A percentile compares a stretch with the other conserved stretches of the same genome.
Evolutionary conservation across 2,329 filamentous ascomycete species (phyloP).

Genomic region (Tolypocladium ophioglossoides): DNA sequence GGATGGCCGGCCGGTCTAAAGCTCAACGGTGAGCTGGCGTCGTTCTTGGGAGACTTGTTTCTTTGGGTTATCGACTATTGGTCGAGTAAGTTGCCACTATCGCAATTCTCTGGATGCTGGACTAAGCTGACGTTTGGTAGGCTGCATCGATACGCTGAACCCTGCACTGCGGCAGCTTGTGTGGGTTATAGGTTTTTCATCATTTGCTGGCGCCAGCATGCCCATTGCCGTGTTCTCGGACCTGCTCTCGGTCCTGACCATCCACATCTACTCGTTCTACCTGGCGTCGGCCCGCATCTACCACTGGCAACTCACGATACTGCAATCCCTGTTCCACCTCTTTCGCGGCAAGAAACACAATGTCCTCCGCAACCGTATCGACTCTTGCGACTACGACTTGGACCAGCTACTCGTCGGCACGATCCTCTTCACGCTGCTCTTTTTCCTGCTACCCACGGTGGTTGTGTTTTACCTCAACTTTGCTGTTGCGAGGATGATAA

Average conservation of each 20-base stretch:
- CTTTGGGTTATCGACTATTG: constrained; percentile 98
- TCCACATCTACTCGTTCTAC: constrained; percentile 98
- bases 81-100: constrained; percentile 50
- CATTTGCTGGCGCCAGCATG: constrained; percentile 93
- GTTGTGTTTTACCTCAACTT: constrained; percentile 97
- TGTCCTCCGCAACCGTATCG: constrained; percentile 90
- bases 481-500: constrained; percentile 85
- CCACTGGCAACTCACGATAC: constrained; percentile 96
- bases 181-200: constrained; percentile 86
- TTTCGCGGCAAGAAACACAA: constrained; percentile 98
- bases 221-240: constrained; percentile 94
- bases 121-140: constrained; percentile 28
- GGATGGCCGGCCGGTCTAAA: constrained; percentile 91
- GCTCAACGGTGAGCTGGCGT: constrained; percentile 83
- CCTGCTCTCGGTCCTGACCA: constrained; percentile 76
- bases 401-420: constrained; percentile 94
- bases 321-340: constrained; percentile 94
- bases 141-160: constrained; percentile 64
- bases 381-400: constrained; percentile 96
- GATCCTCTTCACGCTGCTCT: constrained; percentile 89
- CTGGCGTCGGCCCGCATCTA: constrained; percentile 94
- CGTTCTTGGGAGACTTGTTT: constrained; percentile 92
- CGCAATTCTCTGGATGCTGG: background rate
- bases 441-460: constrained; percentile 90
- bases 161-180: constrained; percentile 79